Base-by-base conservation (phyloP, 768 basidiomycete genomes). In the Trametes punicea region DNA sequence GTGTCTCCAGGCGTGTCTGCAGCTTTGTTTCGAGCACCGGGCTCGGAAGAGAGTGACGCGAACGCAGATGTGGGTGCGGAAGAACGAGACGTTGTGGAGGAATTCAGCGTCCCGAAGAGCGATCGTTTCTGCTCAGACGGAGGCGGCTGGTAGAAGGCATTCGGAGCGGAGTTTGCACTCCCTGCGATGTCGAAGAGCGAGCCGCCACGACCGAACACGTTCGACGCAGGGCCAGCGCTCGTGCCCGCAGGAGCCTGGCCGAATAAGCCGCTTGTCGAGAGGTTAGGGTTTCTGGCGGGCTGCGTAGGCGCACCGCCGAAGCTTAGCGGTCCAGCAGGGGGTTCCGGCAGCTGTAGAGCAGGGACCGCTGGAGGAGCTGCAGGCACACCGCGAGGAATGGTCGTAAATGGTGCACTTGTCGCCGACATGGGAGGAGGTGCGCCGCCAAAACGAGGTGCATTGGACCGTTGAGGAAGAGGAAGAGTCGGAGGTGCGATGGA, bases 131-230 rank as follows among this genome's bases (percentile, higher is more conserved):
- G 38, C 18, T 55, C 60, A 8, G 67, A 51, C 10, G 69, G 60
- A 3, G 81, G 77, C 0, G 83, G 85, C 33, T 78, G 74, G 64
- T 82, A 88, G 65, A 89, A 89, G 4, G 87, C 87, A 59, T 88
- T 89, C 21, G 74, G 76, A 8, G 77, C 75, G 29, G 73, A 74
- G 46, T 77, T 78, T 1, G 86, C 84, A 23, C 75, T 77, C 16
- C 75, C 74, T 2, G 64, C 49, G 1, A 77, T 75, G 6, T 76
- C 74, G 52, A 84, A 81, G 2, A 75, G 55, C 1, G 63, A 64
- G 4, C 33, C 30, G 0, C 45, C 27, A 40, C 55, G 46, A 6
- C 26, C 39, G 38, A 51, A 46, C 10, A 11, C 31, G n/a, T 29
- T 47, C 11, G 50, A 18, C 6, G 21, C 13, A 2, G 36, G 26